phyloP scores from a whole-genome alignment of 371 early-diverging fungal genomes.

The Lichtheimia ornata region DNA sequence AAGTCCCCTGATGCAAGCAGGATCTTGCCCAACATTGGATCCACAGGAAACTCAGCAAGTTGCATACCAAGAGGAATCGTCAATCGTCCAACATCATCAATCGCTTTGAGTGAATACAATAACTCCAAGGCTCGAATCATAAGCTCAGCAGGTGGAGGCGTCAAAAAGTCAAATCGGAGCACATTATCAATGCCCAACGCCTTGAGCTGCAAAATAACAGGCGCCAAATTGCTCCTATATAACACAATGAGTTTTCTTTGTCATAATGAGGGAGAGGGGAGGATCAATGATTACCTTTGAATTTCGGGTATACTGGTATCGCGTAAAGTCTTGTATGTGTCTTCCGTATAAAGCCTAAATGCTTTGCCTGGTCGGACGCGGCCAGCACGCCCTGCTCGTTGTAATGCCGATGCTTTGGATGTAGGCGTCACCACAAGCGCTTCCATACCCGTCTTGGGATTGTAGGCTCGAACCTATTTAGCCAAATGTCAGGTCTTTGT shows the following conservation, averaged over 20 bases:
- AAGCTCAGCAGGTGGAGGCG: conserved; percentile 67
- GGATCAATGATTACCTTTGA: conserved; percentile 55
- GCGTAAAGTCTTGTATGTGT: conserved; percentile 54
- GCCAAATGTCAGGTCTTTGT: not conserved
- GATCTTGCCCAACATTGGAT: conserved; percentile 76
- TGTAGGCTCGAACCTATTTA: conserved; percentile 64
- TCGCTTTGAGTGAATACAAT: conserved; percentile 71
- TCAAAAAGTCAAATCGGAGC: conserved; percentile 75
- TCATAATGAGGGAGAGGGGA: too few relatives aligned
- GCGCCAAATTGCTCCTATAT: conserved; percentile 56
- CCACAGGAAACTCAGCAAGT: conserved; percentile 82
- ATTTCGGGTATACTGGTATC: conserved; percentile 74
- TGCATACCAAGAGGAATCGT: conserved; percentile 79
- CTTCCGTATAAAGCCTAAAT: conserved; percentile 73
- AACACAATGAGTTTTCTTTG: not conserved
- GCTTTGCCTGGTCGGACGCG: conserved; percentile 72
- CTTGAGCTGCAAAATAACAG: conserved; percentile 69
- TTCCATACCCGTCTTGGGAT: conserved; percentile 67
- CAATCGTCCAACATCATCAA: conserved; percentile 76
- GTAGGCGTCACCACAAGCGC: conserved; percentile 61
- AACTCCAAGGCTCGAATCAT: conserved; percentile 70
- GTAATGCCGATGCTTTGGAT: conserved; percentile 76
- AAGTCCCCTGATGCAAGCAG: conserved; percentile 66
- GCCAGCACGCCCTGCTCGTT: conserved; percentile 84
- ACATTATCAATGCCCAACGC: conserved; percentile 82